Evolutionary conservation across 2,329 filamentous ascomycete genomes (phyloP).

Genomic region (Diaporthe sp.): DNA sequence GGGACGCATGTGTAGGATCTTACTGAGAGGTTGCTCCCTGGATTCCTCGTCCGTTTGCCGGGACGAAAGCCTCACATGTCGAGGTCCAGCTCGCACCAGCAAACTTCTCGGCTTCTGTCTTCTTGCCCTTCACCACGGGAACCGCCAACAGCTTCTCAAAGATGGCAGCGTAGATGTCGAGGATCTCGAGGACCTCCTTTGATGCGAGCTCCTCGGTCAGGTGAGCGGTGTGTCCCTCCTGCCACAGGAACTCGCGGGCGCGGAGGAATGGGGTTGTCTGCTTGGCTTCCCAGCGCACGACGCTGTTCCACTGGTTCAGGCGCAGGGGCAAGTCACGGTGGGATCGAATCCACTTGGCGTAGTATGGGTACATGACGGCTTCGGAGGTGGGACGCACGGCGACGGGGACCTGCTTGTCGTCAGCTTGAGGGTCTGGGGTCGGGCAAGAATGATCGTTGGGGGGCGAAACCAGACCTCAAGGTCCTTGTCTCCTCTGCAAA

Average conservation of each 20-base stretch:
- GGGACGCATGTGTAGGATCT: not conserved
- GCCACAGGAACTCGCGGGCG: constrained; percentile 96
- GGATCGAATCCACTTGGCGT: constrained; percentile 95
- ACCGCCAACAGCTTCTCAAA: constrained; percentile 96
- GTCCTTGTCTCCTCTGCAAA: constrained; percentile 82
- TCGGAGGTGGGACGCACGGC: constrained; percentile 76
- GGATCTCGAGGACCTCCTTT: constrained; percentile 89
- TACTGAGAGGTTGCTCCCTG: constrained; percentile 96
- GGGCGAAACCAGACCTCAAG: constrained; percentile 66
- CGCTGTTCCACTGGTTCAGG: constrained; percentile 97
- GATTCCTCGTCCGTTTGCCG: constrained; percentile 93
- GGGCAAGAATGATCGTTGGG: not conserved
- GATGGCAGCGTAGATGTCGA: constrained; percentile 90
- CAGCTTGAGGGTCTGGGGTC: not conserved
- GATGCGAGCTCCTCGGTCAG: constrained; percentile 84
- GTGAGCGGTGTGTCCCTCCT: constrained; percentile 93
- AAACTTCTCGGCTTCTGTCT: constrained; percentile 99
- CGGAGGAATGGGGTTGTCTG: constrained; percentile 88
- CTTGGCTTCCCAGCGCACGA: constrained; percentile 96
- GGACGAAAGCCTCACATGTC: constrained; percentile 96
- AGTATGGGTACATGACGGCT: constrained; percentile 95
- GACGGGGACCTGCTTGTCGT: constrained; percentile 62
- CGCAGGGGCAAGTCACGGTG: constrained; percentile 94
- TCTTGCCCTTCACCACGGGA: constrained; percentile 90
- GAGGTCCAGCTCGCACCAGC: constrained; percentile 97